Base-by-base conservation (phyloP, 1,139 yeast genomes). In the Magnusiomyces magnusii region DNA sequence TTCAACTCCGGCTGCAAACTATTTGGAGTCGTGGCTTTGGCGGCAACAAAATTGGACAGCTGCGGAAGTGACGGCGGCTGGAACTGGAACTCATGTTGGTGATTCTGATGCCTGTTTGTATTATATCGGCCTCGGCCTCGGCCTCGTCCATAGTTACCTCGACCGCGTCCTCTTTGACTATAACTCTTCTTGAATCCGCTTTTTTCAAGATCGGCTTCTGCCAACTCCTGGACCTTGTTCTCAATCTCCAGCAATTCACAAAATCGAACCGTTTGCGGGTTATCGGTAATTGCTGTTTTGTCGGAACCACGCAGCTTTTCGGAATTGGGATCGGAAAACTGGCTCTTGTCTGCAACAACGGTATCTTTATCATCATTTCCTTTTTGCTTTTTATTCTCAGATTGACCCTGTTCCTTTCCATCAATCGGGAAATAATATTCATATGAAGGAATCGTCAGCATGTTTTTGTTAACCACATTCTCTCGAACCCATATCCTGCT, bases 241-340 rank as follows among this genome's bases (percentile, higher is more conserved):
- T 56, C 55, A 24, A 63, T 58, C 19, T 42, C 55, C 17, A 63
- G 42, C 39, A 69, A 53, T 2, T 58, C 47, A 47, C 69, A 67
- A 27, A 69, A 66, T 39, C 61, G 62, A 5, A 59, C 63, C 0
- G 72, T 69, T 52, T 69, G 71, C 19, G 65, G 62, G 58, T 69
- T 68, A 1, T 56, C 42, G 19, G 51, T 41, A 51, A 56, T 55
- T 10, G 44, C 34, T 2, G 27, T 25, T 2, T 15, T 24, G 19
- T 41, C 55, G 10, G 55, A 47, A 1, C 27, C 15, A 17, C 17
- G 31, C 21, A 52, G n/a, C 25, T 19, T 21, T 27, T 17, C 13
- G 54, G 50, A n/a, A 31, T 51, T 17, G 3, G 36, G 24, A n/a
- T 51, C 34, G 3, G 21, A 17, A n/a, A 17, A 41, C 5, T 41